Evolutionary conservation across 768 basidiomycete species (phyloP), one percentile per base, ranked within the genome.

Genomic region (Boletus eberwhitei): DNA sequence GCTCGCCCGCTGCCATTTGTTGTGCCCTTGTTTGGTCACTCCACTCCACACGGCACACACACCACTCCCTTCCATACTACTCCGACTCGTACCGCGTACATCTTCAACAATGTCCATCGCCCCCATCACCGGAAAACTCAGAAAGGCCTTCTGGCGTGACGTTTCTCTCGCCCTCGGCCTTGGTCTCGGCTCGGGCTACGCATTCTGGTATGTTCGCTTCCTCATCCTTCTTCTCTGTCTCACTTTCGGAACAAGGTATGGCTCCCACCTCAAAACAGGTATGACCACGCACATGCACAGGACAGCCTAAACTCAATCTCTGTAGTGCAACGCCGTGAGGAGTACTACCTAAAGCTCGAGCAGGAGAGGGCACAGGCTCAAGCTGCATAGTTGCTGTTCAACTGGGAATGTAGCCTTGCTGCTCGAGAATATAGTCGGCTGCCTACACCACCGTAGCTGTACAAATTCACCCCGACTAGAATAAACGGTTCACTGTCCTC

Each of bases 81-180:
- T 63, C 69, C 67, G 71, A 60, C 62, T 64, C 57, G 51, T 48
- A 69, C 68, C 68, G 64, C 62, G 64, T 52, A 60, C 60, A 52
- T 54, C 59, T n/a, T 39, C 47, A 53, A 71, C 61, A 55, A 93
- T 93, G 90, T 72, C 90, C 67, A 88, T 96, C 70, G 87, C 90
- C 58, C 93, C 93, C 63, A 93, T 96, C 73, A 89, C 89, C 48
- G 93, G 93, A 71, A 93, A 84, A 77, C 88, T 95, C 76, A 89
- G 93, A 77, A 96, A 95, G 76, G 80, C 85, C 65, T 84, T 95
- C 74, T 90, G 90, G 84, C 83, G 92, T 58, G 94, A 97, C 69
- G 63, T 96, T 58, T 78, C 83, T 44, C 77, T 82, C 64, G 81
- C 83, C 37, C 68, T 95, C 41, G 93, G 90, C 62, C 81, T 96